phyloP scores from a whole-genome alignment of 208 protist genomes.

The Acanthamoeba castellanii region DNA sequence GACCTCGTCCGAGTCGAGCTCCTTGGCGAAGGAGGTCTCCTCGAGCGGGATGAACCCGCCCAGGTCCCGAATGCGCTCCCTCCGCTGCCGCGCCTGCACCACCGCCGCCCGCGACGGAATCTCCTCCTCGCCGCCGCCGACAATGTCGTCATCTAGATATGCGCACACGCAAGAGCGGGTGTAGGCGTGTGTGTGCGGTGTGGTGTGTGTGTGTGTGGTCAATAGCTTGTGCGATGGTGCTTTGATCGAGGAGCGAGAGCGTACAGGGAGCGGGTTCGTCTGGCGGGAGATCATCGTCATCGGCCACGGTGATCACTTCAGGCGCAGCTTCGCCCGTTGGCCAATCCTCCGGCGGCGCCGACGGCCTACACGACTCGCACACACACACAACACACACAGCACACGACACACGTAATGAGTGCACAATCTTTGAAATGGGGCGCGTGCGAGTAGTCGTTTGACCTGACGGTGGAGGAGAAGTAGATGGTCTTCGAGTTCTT shows the following conservation, averaged over 20 bases:
- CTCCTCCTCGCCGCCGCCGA: not conserved
- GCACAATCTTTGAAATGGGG: not conserved
- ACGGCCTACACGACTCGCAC: not conserved
- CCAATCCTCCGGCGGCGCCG: conserved; percentile 21
- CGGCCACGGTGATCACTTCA: not conserved
- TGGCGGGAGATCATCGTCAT: not conserved
- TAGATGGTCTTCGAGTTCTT: conserved; percentile 74
- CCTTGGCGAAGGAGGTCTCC: conserved; percentile 38
- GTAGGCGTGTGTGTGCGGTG: not conserved
- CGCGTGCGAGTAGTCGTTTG: not conserved
- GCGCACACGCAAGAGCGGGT: not conserved
- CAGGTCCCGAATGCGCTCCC: conserved; percentile 52
- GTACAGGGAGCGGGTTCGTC: not conserved
- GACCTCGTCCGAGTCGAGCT: conserved; percentile 53
- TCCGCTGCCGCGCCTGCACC: not conserved
- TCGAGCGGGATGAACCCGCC: conserved; percentile 46
- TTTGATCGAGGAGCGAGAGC: too few relatives aligned
- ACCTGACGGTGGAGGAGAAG: conserved; percentile 47
- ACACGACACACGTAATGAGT: not conserved
- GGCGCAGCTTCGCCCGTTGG: not conserved
- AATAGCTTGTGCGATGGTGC: too few relatives aligned
- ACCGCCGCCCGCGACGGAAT: conserved; percentile 12
- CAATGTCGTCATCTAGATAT: not conserved
- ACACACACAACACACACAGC: too few relatives aligned
- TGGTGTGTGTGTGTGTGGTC: not conserved